phyloP scores from a whole-genome alignment of 345 rosid genomes.

The Cardamine resedifolia region DNA sequence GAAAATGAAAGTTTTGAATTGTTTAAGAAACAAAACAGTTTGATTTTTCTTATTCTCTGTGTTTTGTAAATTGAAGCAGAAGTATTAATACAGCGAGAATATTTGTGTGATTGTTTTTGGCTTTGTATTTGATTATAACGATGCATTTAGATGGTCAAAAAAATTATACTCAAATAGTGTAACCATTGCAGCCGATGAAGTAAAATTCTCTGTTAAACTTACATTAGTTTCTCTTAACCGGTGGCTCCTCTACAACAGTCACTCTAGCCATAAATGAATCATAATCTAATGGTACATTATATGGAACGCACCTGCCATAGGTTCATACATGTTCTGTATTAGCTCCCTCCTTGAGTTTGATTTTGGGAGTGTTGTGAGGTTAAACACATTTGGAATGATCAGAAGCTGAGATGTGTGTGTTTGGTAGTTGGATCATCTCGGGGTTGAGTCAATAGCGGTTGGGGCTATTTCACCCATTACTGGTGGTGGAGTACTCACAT shows the following conservation, averaged over 20 bases:
- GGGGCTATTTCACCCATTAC: constrained; percentile 43
- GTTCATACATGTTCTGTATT: constrained; percentile 27
- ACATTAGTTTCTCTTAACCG: constrained; percentile 23
- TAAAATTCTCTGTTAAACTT: constrained; percentile 20
- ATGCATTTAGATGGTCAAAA: constrained; percentile 31
- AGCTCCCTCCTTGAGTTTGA: constrained; percentile 23
- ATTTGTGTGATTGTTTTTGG: background rate
- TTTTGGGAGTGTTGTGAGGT: constrained; percentile 8
- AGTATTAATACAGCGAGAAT: constrained; percentile 28
- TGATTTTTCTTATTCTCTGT: background rate
- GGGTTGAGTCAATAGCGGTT: constrained; percentile 38
- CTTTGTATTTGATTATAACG: background rate
- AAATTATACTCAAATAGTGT: constrained; percentile 19
- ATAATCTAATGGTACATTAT: constrained; percentile 36
- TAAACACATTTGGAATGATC: constrained; percentile 12
- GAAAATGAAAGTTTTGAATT: constrained; percentile 21
- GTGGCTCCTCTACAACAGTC: constrained; percentile 27
- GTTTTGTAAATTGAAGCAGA: constrained; percentile 37
- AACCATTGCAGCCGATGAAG: constrained; percentile 31
- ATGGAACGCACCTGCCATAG: constrained; percentile 34
- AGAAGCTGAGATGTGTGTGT: constrained; percentile 12
- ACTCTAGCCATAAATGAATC: constrained; percentile 22
- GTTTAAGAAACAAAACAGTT: constrained; percentile 1
- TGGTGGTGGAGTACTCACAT: constrained; percentile 55
- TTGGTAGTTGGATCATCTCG: constrained; percentile 41